Percentiles rank a stretch among this genome's conserved stretches.
phyloP scores from a whole-genome alignment of 2,329 filamentous ascomycete genomes.

The Aureobasidium musti region DNA sequence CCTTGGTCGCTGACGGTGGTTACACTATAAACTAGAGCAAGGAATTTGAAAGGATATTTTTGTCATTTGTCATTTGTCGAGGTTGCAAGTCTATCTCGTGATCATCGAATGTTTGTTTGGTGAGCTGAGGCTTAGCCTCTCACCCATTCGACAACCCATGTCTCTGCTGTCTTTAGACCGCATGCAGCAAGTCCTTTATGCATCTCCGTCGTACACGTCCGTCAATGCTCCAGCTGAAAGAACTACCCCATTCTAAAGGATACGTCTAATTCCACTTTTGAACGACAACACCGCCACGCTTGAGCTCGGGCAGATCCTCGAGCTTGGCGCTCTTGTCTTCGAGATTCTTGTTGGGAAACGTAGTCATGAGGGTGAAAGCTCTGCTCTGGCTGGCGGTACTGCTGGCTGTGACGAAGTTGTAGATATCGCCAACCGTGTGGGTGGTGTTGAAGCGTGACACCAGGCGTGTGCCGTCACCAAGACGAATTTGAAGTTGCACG shows the following conservation, averaged over 20 bases:
- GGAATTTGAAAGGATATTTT: background rate
- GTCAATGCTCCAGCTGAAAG: background rate
- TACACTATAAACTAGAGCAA: slow-evolving; percentile 46
- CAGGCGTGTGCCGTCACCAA: slow-evolving; percentile 74
- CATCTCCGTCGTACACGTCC: background rate
- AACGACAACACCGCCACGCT: slow-evolving; percentile 57
- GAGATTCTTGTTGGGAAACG: slow-evolving; percentile 80
- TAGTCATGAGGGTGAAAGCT: slow-evolving; percentile 75
- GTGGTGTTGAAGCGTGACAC: slow-evolving; percentile 80
- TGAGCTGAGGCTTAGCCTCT: background rate
- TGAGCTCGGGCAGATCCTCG: slow-evolving; percentile 53
- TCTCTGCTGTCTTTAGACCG: background rate
- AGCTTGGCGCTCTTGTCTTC: slow-evolving; percentile 60
- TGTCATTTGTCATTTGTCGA: background rate
- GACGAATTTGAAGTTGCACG: slow-evolving; percentile 71
- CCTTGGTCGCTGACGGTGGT: slow-evolving; percentile 51
- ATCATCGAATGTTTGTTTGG: background rate
- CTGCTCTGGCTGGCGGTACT: slow-evolving; percentile 59
- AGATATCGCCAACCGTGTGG: slow-evolving; percentile 76
- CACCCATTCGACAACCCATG: background rate
- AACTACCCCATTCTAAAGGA: background rate
- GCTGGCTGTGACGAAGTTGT: slow-evolving; percentile 69
- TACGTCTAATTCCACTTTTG: slow-evolving; percentile 54
- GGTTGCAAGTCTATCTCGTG: background rate
- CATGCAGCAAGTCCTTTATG: background rate